A percentile compares a stretch with the other conserved stretches of the same genome.
Conservation (phyloP, 2,329 filamentous ascomycete genomes). For the Curvularia verruculosa region DNA sequence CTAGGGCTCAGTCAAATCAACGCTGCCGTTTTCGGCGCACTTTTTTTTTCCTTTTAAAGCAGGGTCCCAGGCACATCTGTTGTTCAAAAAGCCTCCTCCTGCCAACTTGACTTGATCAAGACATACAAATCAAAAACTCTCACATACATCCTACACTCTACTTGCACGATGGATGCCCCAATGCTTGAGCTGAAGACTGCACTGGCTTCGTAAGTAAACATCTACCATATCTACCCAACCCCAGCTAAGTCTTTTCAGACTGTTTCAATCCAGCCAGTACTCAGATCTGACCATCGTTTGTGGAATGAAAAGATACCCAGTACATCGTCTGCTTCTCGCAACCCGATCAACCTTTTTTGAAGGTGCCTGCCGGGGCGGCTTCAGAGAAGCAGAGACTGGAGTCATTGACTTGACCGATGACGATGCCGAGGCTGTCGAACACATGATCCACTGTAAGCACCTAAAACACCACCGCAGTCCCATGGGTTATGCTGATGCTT, state of each 20-base stretch:
- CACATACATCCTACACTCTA: slow-evolving; percentile 8
- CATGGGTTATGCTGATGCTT: slow-evolving; percentile 23
- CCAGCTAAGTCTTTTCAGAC: slow-evolving; percentile 44
- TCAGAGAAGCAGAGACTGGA: slow-evolving; percentile 46
- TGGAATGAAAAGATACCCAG: slow-evolving; percentile 54
- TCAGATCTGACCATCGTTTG: slow-evolving; percentile 58
- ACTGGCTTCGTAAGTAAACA: slow-evolving; percentile 54
- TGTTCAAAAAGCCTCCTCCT: slow-evolving; percentile 18
- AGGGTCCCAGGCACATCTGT: slow-evolving; percentile 14
- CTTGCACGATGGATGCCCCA: slow-evolving; percentile 47
- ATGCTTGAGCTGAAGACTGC: slow-evolving; percentile 55
- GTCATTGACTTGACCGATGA: slow-evolving; percentile 50
- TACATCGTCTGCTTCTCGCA: slow-evolving; percentile 57
- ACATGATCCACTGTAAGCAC: slow-evolving; percentile 51
- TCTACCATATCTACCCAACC: slow-evolving; percentile 4
- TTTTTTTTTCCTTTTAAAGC: slow-evolving; percentile 14
- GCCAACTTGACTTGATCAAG: not conserved
- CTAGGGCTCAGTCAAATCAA: slow-evolving; percentile 13
- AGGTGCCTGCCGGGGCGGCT: slow-evolving; percentile 49
- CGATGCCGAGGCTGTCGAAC: slow-evolving; percentile 49
- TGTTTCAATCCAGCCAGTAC: slow-evolving; percentile 50
- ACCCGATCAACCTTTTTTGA: slow-evolving; percentile 56
- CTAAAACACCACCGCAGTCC: slow-evolving; percentile 2
- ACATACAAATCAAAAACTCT: not conserved
- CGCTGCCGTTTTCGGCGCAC: slow-evolving; percentile 16